A percentile compares a stretch with the other conserved stretches of the same genome.
Evolutionary conservation across 106 monocot genomes (phyloP).

Genomic region (Dendrobium chrysotoxum): DNA sequence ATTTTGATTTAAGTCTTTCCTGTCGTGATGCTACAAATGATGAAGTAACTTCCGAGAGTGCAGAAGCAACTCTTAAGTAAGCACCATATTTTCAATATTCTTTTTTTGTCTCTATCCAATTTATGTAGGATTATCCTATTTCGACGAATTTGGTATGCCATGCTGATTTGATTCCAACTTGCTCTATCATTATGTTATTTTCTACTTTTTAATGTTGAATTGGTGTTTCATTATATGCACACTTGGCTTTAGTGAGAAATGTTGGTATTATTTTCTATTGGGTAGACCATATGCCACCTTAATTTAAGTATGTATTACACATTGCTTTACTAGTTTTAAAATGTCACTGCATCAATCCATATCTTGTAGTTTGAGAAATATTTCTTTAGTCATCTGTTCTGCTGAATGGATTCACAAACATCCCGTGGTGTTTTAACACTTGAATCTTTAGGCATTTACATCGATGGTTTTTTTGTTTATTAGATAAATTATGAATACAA

Average conservation of each 20-base stretch:
- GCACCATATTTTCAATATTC: background rate
- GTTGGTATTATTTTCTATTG: background rate
- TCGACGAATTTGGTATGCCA: background rate
- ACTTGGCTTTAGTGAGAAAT: background rate
- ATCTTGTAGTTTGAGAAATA: no score
- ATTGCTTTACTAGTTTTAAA: no score
- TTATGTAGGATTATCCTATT: background rate
- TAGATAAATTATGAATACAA: no score
- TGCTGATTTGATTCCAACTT: background rate
- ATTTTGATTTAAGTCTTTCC: slow-evolving; percentile 78
- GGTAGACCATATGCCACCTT: no score
- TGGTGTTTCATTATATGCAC: background rate
- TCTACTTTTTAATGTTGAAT: background rate
- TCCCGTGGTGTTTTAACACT: no score
- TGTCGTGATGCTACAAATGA: slow-evolving; percentile 93
- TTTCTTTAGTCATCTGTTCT: no score
- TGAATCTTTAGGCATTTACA: no score
- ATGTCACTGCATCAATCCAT: no score
- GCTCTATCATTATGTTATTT: background rate
- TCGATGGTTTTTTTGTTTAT: no score
- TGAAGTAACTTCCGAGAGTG: slow-evolving; percentile 86
- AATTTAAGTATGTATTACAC: no score
- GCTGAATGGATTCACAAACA: no score
- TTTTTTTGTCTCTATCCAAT: background rate
- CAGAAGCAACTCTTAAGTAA: slow-evolving; percentile 92